Evolutionary conservation across 305 asterid genomes (phyloP).

Genomic region (Fraxinus baroniana): DNA sequence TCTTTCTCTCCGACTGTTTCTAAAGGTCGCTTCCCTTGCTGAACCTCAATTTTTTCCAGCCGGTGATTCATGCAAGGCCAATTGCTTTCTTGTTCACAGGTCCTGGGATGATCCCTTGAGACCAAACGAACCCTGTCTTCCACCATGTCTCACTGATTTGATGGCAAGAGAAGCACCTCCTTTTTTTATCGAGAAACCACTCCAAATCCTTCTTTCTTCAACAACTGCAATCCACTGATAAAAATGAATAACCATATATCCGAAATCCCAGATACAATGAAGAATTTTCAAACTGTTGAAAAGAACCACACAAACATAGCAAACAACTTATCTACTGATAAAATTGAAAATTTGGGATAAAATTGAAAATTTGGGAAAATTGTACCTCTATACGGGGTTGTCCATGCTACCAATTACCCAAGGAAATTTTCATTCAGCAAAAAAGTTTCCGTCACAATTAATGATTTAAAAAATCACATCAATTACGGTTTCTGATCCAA

Average conservation of each 20-base stretch:
- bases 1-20: slow-evolving; percentile 33
- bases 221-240: slow-evolving; percentile 28
- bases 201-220: slow-evolving; percentile 19
- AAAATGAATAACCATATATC: slow-evolving; percentile 19
- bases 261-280: neutral
- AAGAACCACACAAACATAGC: neutral
- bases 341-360: neutral
- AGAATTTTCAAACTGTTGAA: neutral
- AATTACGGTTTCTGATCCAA: slow-evolving; percentile 17
- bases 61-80: slow-evolving; percentile 41
- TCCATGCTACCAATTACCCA: neutral
- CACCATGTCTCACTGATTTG: slow-evolving; percentile 40
- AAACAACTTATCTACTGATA: neutral
- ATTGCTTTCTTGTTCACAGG: slow-evolving; percentile 32
- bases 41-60: slow-evolving; percentile 32
- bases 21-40: slow-evolving; percentile 39
- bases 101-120: slow-evolving; percentile 36
- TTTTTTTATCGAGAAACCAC: slow-evolving; percentile 2
- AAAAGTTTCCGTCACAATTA: neutral
- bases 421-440: neutral
- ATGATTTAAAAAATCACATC: neutral
- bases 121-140: slow-evolving; percentile 46
- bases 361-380: neutral
- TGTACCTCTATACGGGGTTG: neutral
- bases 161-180: slow-evolving; percentile 24